Base-by-base conservation (phyloP, 495 filamentous ascomycete species). In the Pseudomonodictys pantanalensis region DNA sequence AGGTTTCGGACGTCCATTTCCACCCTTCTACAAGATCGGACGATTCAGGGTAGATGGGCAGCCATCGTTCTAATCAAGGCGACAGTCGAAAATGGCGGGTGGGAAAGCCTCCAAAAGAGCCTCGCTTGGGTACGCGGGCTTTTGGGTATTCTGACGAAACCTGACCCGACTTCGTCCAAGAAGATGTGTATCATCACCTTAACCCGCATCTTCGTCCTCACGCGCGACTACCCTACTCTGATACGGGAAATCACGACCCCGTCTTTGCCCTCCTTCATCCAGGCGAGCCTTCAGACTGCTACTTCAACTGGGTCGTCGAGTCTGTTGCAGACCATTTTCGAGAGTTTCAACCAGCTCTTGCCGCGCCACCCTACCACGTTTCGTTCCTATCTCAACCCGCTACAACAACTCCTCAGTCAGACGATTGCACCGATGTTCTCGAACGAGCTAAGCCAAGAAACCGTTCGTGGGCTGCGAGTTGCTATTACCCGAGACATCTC, bases 241-340 rank as follows among this genome's bases (percentile, higher is more conserved):
- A 78, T 92, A n/a, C 79, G 91, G 63, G 91, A 96, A 68, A 87
- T 95, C 60, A 91, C 89, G 1, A 95, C 90, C 2, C 91, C 91
- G 9, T 86, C 83, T 17, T 77, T 97, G 12, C 84, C 88, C 15
- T 75, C 78, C 4, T 95, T 90, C 62, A 79, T 89, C 50, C 83
- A 83, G 9, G 78, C 85, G 6, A 90, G 88, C 51, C 72, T 95
- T 20, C 85, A 86, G 67, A 73, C 90, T 23, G 72, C 88, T 49
- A 83, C 82, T 33, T 73, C 74, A 10, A 64, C 33, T 62, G 69
- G 71, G 15, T 74, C 78, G 1, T 76, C 18, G 5, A 15, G 29
- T 10, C 23, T 87, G 23, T 60, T 86, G 33, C 83, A 87, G 56
- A 81, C 80, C 25, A 77, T 93, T 20, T 75, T 89, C 9, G 75